Percentiles rank a stretch among this genome's conserved stretches.
These are phyloP conservation scores for Beauveria varroae DNA, from an alignment of 2,329 filamentous ascomycete species.

Conservation along the genomic window DNA sequence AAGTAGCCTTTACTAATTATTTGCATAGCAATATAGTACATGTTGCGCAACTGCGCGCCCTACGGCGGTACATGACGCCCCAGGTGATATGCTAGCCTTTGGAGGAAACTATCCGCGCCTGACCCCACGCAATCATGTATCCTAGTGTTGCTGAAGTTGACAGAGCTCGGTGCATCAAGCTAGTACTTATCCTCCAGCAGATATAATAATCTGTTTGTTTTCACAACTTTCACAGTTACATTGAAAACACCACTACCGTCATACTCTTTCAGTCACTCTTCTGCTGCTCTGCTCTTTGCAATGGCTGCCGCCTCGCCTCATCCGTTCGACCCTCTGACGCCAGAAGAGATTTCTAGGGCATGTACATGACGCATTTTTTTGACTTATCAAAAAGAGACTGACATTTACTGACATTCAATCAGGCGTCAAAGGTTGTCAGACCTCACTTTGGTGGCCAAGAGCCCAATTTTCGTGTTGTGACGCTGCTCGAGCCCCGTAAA, in stretches of 20 bases:
- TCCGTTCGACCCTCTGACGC: constrained; percentile 21
- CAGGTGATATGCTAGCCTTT: not conserved
- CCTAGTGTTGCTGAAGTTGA: not conserved
- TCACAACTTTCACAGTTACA: not conserved
- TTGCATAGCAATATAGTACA: not conserved
- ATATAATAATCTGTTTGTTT: not conserved
- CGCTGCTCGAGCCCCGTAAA: constrained; percentile 43
- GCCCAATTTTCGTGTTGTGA: constrained; percentile 41
- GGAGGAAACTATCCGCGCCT: not conserved
- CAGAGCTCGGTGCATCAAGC: not conserved
- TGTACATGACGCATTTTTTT: not conserved
- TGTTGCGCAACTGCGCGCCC: not conserved
- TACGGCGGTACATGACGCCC: not conserved
- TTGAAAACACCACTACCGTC: not conserved
- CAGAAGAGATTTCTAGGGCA: constrained; percentile 20
- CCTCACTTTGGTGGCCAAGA: constrained; percentile 16
- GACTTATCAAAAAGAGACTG: not conserved
- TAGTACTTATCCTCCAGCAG: not conserved
- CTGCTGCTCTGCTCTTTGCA: not conserved
- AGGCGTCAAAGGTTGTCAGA: constrained; percentile 19
- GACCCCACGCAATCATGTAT: not conserved
- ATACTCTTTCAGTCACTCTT: not conserved
- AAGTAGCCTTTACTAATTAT: too few species aligned
- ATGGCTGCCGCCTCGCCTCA: constrained; percentile 12
- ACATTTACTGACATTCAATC: not conserved